Conservation (phyloP, 805 yeast genomes). For the Lachancea quebecensis region DNA sequence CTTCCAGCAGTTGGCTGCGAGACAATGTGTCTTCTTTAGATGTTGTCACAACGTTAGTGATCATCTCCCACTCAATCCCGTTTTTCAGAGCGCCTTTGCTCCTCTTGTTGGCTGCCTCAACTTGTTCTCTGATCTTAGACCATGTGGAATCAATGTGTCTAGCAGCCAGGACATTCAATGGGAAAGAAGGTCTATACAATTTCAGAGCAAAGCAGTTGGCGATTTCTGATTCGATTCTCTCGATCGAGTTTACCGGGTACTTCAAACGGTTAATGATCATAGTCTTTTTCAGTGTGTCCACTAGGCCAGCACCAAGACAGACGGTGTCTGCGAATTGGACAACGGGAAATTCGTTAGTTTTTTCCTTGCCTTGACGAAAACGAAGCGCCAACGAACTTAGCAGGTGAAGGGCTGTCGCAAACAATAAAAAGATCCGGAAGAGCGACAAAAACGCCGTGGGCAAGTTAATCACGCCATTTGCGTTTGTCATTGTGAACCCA, state of each 20-base stretch:
- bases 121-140: slow-evolving; percentile 16
- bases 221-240: slow-evolving; percentile 16
- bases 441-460: slow-evolving; percentile 24
- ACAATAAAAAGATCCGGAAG: slow-evolving; percentile 22
- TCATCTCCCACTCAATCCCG: slow-evolving; percentile 19
- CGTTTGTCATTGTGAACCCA: slow-evolving; percentile 18
- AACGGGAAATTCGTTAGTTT: slow-evolving; percentile 4
- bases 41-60: slow-evolving; percentile 24
- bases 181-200: slow-evolving; percentile 15
- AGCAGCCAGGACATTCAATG: slow-evolving; percentile 11
- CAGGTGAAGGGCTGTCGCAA: slow-evolving; percentile 24
- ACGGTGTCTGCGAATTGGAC: slow-evolving; percentile 13
- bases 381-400: slow-evolving; percentile 15
- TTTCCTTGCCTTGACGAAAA: neutral
- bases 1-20: slow-evolving; percentile 18
- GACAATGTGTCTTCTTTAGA: slow-evolving; percentile 22
- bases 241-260: slow-evolving; percentile 15
- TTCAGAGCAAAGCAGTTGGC: slow-evolving; percentile 23
- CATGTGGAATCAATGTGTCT: slow-evolving; percentile 12
- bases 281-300: slow-evolving; percentile 16
- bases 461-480: slow-evolving; percentile 23
- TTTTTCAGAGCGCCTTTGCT: slow-evolving; percentile 25
- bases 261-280: slow-evolving; percentile 15
- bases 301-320: slow-evolving; percentile 10
- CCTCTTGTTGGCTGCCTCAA: slow-evolving; percentile 18